Evolutionary conservation across 352 stramenopile genomes (phyloP).

Genomic region (Globisporangium polare): DNA sequence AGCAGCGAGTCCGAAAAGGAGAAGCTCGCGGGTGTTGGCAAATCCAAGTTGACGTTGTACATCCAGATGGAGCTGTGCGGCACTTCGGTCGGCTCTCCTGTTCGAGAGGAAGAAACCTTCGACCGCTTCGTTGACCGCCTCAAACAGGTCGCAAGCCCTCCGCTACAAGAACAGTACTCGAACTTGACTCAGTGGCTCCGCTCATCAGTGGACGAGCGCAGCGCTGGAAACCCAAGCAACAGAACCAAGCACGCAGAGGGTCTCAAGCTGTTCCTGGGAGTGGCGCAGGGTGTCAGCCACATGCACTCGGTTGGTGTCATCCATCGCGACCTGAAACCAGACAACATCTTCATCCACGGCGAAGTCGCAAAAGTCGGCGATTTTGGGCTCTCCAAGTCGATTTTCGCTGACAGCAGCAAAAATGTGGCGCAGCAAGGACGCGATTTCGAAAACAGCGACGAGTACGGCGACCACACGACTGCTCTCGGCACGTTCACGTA

Average conservation of each 20-base stretch:
- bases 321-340: slow-evolving; percentile 70
- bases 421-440: slow-evolving; percentile 21
- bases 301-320: slow-evolving; percentile 73
- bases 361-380: slow-evolving; percentile 64
- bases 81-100: slow-evolving; percentile 12
- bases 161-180: slow-evolving; percentile 34
- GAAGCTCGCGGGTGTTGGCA: slow-evolving; percentile 17
- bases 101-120: slow-evolving; percentile 33
- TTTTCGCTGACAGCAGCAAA: slow-evolving; percentile 22
- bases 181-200: slow-evolving; percentile 70
- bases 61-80: slow-evolving; percentile 81
- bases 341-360: slow-evolving; percentile 73
- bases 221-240: slow-evolving; percentile 12
- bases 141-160: slow-evolving; percentile 13
- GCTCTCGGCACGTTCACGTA: slow-evolving; percentile 82
- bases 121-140: slow-evolving; percentile 42
- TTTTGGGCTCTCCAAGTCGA: slow-evolving; percentile 64
- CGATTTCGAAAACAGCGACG: slow-evolving; percentile 20
- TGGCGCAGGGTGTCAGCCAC: slow-evolving; percentile 67
- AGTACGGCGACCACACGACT: slow-evolving; percentile 65
- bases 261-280: slow-evolving; percentile 55
- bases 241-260: slow-evolving; percentile 47
- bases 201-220: slow-evolving; percentile 48
- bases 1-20: slow-evolving; percentile 10
- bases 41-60: slow-evolving; percentile 53